A percentile compares a stretch with the other conserved stretches of the same genome.
Conservation (phyloP, 805 yeast species). For the Starmerella scarabaei region DNA sequence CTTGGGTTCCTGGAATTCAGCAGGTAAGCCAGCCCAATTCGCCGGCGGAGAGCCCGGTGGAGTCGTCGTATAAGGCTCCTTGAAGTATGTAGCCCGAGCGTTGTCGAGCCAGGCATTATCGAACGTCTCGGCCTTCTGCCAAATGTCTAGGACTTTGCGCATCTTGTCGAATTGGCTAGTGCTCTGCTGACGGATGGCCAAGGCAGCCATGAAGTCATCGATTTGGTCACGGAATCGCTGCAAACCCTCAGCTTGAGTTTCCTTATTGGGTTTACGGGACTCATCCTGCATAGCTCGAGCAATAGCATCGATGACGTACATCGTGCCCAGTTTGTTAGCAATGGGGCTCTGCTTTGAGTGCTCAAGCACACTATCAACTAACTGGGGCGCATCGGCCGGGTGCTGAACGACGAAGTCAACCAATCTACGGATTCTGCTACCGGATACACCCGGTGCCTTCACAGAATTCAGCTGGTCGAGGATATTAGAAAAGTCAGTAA, state of each 20-base stretch:
- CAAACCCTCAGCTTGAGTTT: conserved; percentile 5
- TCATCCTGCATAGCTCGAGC: conserved; percentile 74
- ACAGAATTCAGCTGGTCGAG: conserved; percentile 23
- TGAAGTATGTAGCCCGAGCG: conserved; percentile 47
- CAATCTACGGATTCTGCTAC: conserved; percentile 79
- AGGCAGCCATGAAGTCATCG: conserved; percentile 42
- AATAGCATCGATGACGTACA: conserved; percentile 85
- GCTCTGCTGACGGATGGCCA: conserved; percentile 25
- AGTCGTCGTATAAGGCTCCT: conserved; percentile 38
- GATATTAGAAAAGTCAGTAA: conserved; percentile 4
- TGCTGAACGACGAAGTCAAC: conserved; percentile 55
- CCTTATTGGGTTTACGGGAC: conserved; percentile 39
- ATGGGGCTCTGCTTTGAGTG: conserved; percentile 62
- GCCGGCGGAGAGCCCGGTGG: conserved; percentile 57
- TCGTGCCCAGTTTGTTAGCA: conserved; percentile 76
- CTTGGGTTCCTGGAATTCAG: background rate
- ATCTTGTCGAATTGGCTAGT: conserved; percentile 42
- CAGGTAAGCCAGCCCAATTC: conserved; percentile 22
- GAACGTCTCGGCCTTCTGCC: conserved; percentile 81
- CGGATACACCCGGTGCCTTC: conserved; percentile 79
- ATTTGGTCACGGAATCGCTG: conserved; percentile 5
- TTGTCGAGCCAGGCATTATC: conserved; percentile 40
- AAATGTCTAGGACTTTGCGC: conserved; percentile 74
- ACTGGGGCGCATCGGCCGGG: conserved; percentile 32
- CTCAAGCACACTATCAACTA: conserved; percentile 41